phyloP scores from a whole-genome alignment of 192 early-diverging fungal genomes.

The Rhizophagus sp. region DNA sequence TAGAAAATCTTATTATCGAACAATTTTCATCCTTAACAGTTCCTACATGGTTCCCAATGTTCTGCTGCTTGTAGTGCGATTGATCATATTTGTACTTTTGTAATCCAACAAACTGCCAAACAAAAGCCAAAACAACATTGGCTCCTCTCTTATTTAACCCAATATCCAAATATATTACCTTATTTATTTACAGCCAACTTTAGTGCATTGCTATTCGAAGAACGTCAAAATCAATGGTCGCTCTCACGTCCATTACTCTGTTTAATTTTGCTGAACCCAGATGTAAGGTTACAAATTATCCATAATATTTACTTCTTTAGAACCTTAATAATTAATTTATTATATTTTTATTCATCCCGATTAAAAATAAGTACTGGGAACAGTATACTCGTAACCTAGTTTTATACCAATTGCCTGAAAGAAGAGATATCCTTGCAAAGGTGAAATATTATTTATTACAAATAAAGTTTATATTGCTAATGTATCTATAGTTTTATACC shows the following conservation, averaged over 20 bases:
- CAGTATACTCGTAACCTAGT: slow-evolving; percentile 9
- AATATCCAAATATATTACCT: slow-evolving; percentile 62
- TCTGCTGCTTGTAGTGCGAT: slow-evolving; percentile 69
- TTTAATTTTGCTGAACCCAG: slow-evolving; percentile 74
- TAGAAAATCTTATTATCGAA: not conserved
- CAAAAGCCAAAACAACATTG: slow-evolving; percentile 50
- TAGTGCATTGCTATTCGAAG: slow-evolving; percentile 79
- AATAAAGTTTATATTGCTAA: not conserved
- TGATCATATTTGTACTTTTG: slow-evolving; percentile 71
- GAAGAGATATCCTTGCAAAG: slow-evolving; percentile 40
- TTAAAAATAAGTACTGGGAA: not conserved
- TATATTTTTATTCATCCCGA: not conserved
- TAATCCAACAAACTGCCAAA: slow-evolving; percentile 50
- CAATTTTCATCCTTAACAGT: slow-evolving; percentile 5
- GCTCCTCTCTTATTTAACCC: slow-evolving; percentile 53
- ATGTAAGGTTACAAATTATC: slow-evolving; percentile 36
- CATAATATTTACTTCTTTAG: not conserved
- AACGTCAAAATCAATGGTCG: slow-evolving; percentile 79
- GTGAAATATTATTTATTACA: slow-evolving; percentile 25
- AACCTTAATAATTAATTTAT: not conserved
- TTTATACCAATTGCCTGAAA: slow-evolving; percentile 38
- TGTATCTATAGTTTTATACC: not conserved
- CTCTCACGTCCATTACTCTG: slow-evolving; percentile 80
- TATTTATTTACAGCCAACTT: slow-evolving; percentile 68
- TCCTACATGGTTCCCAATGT: slow-evolving; percentile 38